phyloP scores from a whole-genome alignment of 805 yeast genomes.

The Ogataea chonburiensis region DNA sequence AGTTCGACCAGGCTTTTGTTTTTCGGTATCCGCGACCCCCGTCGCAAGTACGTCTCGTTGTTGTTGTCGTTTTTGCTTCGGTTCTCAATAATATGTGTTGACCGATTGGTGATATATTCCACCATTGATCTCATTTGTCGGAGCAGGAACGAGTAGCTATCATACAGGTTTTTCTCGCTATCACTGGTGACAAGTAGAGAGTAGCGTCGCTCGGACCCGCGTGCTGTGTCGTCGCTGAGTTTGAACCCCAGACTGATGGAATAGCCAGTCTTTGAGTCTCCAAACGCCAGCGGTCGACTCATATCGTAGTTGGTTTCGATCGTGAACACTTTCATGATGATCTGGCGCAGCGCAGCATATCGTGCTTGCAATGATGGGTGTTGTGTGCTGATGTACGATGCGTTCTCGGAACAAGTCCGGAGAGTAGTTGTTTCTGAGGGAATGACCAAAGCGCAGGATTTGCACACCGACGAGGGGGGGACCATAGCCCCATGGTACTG shows the following conservation, averaged over 20 bases:
- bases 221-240: constrained; percentile 59
- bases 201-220: constrained; percentile 74
- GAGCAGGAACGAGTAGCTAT: constrained; percentile 52
- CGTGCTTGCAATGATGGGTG: constrained; percentile 54
- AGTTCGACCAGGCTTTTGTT: constrained; percentile 57
- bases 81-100: constrained; percentile 14
- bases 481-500: constrained; percentile 42
- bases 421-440: constrained; percentile 40
- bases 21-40: constrained; percentile 48
- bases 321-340: constrained; percentile 62
- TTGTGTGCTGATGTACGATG: constrained; percentile 52
- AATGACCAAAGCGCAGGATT: constrained; percentile 55
- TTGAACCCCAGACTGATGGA: constrained; percentile 62
- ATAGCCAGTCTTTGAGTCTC: constrained; percentile 60
- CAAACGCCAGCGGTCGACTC: constrained; percentile 59
- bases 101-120: constrained; percentile 36
- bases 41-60: constrained; percentile 55
- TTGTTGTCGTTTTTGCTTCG: constrained; percentile 31
- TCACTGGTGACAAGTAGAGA: constrained; percentile 58
- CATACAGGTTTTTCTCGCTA: constrained; percentile 49
- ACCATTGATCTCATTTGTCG: constrained; percentile 42
- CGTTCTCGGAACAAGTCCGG: constrained; percentile 27
- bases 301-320: constrained; percentile 64
- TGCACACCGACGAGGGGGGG: constrained; percentile 42
- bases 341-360: constrained; percentile 55